Base-by-base conservation (phyloP, 2,329 filamentous ascomycete species). In the Leptographium lundbergii region DNA sequence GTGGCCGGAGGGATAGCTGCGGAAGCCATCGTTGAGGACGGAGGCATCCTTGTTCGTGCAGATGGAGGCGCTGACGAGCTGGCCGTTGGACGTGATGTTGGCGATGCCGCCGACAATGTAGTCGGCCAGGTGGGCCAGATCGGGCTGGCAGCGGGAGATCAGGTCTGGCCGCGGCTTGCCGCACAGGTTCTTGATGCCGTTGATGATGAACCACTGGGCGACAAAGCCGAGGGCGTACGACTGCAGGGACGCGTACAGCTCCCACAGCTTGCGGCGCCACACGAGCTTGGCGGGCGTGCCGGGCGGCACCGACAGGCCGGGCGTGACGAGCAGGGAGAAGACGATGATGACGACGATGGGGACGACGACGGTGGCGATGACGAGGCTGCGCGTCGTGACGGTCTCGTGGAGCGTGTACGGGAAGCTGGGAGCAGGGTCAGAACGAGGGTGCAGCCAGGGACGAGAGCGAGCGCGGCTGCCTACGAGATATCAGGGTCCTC, bases 251-350 rank as follows among this genome's bases (percentile, higher is more conserved):
- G 84, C 84, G 69, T 96, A 90, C 70, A 89, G 84, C 71, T 96
- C 91, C 91, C 92, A 96, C 1, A 96, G 70, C 73, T 94, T 96
- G 64, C 89, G 81, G 68, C 81, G 82, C 85, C 89, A 91, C 52
- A 91, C 77, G 58, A 89, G 72, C 4, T 78, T 71, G 63, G 78
- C 79, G 1, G 88, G 83, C 0, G 86, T 85, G 24, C 79, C 77
- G 50, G 76, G 76, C 19, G 81, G 79, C 0, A 86, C 84, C 1
- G 84, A 85, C 6, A 81, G 79, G 4, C 88, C 89, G 1, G 90
- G 90, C 0, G 94, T 83, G 64, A 92, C 77, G 61, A 84, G 63
- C 36, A 95, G 71, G 48, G 82, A 82, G 60, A 92, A 79, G 57
- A 90, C 45, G 57, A 87, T 71, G 65, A 95, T 85, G 63, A 91